phyloP scores from a whole-genome alignment of 2,329 filamentous ascomycete genomes.

The Penicillium sclerotiorum region DNA sequence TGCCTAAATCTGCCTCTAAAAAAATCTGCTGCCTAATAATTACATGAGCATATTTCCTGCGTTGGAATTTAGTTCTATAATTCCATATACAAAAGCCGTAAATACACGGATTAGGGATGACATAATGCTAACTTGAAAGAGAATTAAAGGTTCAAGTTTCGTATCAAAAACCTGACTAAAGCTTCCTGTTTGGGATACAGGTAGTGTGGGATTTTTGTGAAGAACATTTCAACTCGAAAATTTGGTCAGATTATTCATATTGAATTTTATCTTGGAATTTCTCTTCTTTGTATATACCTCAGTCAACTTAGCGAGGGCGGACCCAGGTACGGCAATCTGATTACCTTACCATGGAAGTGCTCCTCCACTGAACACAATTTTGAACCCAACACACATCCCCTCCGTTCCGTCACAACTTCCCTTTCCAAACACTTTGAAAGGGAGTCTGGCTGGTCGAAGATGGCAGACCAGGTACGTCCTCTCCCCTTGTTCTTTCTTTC shows the following conservation, averaged over 20 bases:
- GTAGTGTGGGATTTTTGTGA: conserved; percentile 7
- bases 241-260: too few relatives aligned
- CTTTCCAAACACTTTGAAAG: conserved; percentile 28
- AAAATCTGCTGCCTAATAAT: too few relatives aligned
- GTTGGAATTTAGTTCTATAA: too few relatives aligned
- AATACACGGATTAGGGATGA: too few relatives aligned
- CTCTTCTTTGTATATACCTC: neutral
- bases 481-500: conserved; percentile 1
- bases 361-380: conserved; percentile 31
- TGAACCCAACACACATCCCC: conserved; percentile 27
- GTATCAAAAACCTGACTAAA: conserved; percentile 4
- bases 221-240: neutral
- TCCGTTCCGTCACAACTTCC: conserved; percentile 26
- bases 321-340: conserved; percentile 27
- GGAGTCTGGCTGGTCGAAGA: conserved; percentile 44
- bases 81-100: too few relatives aligned
- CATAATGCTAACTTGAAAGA: conserved; percentile 4
- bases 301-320: conserved; percentile 22
- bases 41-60: too few relatives aligned
- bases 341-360: conserved; percentile 27
- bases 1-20: too few relatives aligned
- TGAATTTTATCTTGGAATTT: too few relatives aligned
- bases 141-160: neutral
- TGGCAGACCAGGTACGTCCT: conserved; percentile 48
- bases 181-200: conserved; percentile 5